These are phyloP conservation scores for Coemansia sp. DNA, from an alignment of 192 early-diverging fungal genomes.

Conservation along the genomic window DNA sequence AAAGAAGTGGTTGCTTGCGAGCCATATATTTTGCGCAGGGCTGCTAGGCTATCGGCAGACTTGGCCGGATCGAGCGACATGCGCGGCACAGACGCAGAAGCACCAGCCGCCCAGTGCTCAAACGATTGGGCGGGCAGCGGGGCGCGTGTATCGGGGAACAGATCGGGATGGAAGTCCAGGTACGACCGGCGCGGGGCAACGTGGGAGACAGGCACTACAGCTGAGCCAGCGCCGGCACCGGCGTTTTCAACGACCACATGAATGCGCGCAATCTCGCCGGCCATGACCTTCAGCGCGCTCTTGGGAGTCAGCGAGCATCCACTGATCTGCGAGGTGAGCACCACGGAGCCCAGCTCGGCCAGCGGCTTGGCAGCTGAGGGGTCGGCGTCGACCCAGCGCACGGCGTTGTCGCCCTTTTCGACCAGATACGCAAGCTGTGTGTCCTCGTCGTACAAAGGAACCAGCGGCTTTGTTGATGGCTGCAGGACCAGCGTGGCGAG, in stretches of 20 bases:
- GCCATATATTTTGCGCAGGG: conserved; percentile 9
- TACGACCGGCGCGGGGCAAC: conserved; percentile 66
- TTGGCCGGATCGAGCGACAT: conserved; percentile 36
- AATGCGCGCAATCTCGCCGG: conserved; percentile 65
- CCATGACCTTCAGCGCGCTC: conserved; percentile 63
- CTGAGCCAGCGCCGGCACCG: conserved; percentile 51
- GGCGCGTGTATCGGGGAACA: conserved; percentile 81
- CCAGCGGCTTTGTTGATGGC: conserved; percentile 63
- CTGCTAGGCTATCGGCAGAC: conserved; percentile 12
- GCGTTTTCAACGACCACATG: conserved; percentile 24
- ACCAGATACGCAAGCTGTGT: conserved; percentile 70
- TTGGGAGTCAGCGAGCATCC: conserved; percentile 74
- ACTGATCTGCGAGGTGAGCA: conserved; percentile 25
- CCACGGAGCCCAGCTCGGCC: conserved; percentile 31
- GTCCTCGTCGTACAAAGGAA: conserved; percentile 79
- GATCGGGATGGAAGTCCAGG: conserved; percentile 78
- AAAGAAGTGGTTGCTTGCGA: no score
- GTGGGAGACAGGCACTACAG: conserved; percentile 66
- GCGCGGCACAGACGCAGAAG: conserved; percentile 27
- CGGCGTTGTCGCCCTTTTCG: conserved; percentile 64
- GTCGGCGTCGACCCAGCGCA: conserved; percentile 67
- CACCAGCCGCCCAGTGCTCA: conserved; percentile 59
- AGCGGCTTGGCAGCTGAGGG: conserved; percentile 26
- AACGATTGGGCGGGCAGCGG: conserved; percentile 52
- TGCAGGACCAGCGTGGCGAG: conserved; percentile 60